These are phyloP conservation scores for Pleurotus tuoliensis DNA, from an alignment of 768 basidiomycete species.

Conservation along the genomic window DNA sequence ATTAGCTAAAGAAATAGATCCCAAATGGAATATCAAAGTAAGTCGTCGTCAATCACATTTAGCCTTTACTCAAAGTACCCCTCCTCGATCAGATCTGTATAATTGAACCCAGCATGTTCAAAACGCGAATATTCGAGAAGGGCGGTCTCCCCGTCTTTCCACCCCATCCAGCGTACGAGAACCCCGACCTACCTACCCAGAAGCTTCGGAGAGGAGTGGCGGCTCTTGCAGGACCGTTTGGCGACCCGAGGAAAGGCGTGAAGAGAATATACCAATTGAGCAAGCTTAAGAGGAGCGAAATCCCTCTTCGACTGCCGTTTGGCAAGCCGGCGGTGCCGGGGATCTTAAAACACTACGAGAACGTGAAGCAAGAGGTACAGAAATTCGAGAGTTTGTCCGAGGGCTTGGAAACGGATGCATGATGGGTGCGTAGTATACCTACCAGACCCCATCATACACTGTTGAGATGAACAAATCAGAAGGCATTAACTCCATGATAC, in stretches of 20 bases:
- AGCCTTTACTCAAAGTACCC: not conserved
- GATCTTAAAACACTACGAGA: not conserved
- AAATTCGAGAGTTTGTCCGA: slow-evolving; percentile 1
- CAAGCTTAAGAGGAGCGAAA: not conserved
- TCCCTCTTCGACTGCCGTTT: not conserved
- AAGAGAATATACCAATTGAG: not conserved
- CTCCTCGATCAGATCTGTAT: not conserved
- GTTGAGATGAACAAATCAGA: too few species aligned
- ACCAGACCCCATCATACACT: too few species aligned
- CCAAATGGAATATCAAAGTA: slow-evolving; percentile 29
- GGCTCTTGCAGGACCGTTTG: not conserved
- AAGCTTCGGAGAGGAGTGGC: not conserved
- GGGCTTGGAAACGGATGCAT: not conserved
- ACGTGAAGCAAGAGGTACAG: not conserved
- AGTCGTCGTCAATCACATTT: not conserved
- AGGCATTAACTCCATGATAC: too few species aligned
- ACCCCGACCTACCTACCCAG: not conserved
- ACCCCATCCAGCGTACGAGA: slow-evolving; percentile 3
- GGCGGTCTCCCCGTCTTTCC: not conserved
- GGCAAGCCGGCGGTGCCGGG: not conserved
- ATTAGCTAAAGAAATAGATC: slow-evolving; percentile 26
- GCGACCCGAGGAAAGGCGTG: not conserved
- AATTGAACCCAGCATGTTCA: not conserved
- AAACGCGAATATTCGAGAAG: not conserved
- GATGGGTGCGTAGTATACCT: too few species aligned